Evolutionary conservation across 23 red algal species (phyloP).

Genomic region (Cyanidioschyzon merolae): DNA sequence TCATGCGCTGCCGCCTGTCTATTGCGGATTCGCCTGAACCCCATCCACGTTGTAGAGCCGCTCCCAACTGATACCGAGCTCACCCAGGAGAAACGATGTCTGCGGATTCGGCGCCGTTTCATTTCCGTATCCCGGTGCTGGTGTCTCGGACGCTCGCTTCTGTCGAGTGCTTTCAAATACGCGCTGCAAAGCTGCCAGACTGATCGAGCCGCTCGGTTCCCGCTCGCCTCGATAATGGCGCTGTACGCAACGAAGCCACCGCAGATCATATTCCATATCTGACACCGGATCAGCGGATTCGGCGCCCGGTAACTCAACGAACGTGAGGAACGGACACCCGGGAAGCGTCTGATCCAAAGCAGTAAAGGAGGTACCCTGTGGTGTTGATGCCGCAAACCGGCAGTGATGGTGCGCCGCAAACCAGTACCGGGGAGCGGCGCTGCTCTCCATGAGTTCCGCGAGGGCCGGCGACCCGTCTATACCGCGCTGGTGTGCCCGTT

Average conservation of each 20-base stretch:
- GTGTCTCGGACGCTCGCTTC: background rate
- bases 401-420: constrained; percentile 85
- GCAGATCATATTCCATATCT: background rate
- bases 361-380: constrained; percentile 39
- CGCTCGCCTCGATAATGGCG: background rate
- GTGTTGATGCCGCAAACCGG: constrained; percentile 43
- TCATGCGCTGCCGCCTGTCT: too few relatives aligned
- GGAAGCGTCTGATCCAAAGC: constrained; percentile 76
- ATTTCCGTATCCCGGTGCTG: background rate
- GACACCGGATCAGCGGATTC: background rate
- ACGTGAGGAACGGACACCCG: constrained; percentile 56
- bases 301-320: constrained; percentile 48
- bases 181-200: background rate
- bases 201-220: background rate
- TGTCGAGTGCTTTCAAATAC: background rate
- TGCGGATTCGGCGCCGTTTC: background rate
- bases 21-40: too few relatives aligned
- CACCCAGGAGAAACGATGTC: background rate
- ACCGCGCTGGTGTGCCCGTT: constrained; percentile 32
- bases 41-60: too few relatives aligned
- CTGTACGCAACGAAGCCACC: background rate
- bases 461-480: constrained; percentile 45
- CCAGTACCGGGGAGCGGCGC: constrained; percentile 55
- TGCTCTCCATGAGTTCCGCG: constrained; percentile 20
- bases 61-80: background rate